Evolutionary conservation across 495 filamentous ascomycete genomes (phyloP).

Genomic region (Talaromyces stipitatus): DNA sequence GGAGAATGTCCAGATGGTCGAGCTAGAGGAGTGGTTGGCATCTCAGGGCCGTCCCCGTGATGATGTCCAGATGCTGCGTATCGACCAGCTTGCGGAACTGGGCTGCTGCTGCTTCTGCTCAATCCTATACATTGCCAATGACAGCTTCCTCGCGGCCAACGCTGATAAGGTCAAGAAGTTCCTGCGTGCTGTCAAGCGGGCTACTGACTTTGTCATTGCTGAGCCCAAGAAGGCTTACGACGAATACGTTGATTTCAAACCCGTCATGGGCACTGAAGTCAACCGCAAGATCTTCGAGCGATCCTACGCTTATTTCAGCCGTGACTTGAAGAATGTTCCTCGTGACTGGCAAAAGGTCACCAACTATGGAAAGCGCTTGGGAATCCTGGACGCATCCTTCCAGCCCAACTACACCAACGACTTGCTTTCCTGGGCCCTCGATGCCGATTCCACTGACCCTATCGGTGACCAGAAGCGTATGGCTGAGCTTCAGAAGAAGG

Average conservation of each 20-base stretch:
- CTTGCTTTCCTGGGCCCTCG: conserved; percentile 54
- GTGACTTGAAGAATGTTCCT: conserved; percentile 60
- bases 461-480: conserved; percentile 61
- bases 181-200: conserved; percentile 57
- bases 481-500: conserved; percentile 49
- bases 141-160: conserved; percentile 53
- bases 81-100: conserved; percentile 63
- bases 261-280: conserved; percentile 54
- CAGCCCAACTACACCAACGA: conserved; percentile 61
- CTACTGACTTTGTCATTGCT: conserved; percentile 58
- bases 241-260: conserved; percentile 61
- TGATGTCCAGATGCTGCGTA: conserved; percentile 66
- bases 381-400: conserved; percentile 49
- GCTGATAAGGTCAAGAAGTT: conserved; percentile 49
- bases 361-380: conserved; percentile 58
- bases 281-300: conserved; percentile 69
- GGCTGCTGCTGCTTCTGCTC: conserved; percentile 73
- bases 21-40: conserved; percentile 61
- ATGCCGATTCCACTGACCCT: conserved; percentile 52
- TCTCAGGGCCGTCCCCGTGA: conserved; percentile 48
- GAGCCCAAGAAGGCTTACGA: conserved; percentile 49
- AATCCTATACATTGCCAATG: conserved; percentile 65
- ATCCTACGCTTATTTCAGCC: conserved; percentile 62
- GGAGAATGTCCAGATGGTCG: conserved; percentile 69
- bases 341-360: conserved; percentile 67